A percentile compares a stretch with the other conserved stretches of the same genome.
These are phyloP conservation scores for Fomes fomentarius DNA, from an alignment of 1,284 basidiomycete genomes.

Conservation along the genomic window DNA sequence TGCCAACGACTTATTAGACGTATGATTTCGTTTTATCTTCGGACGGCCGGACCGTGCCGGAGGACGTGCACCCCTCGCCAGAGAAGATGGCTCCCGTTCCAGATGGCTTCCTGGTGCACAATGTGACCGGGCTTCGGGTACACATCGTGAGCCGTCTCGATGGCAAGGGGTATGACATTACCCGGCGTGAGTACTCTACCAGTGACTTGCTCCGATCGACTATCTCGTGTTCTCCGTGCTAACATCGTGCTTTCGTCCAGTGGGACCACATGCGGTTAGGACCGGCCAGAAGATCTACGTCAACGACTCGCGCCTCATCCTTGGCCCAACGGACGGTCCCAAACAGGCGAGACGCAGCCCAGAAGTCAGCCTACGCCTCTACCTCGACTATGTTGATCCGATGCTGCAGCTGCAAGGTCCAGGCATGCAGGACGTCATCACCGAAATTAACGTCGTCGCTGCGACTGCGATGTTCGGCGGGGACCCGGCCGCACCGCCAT, in stretches of 20 bases:
- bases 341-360: conserved; percentile 27
- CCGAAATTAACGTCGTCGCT: conserved; percentile 55
- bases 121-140: conserved; percentile 76
- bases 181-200: conserved; percentile 62
- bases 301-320: conserved; percentile 68
- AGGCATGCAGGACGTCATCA: conserved; percentile 38
- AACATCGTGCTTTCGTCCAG: too few species aligned
- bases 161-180: conserved; percentile 84
- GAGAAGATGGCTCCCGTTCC: conserved; percentile 64
- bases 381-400: conserved; percentile 52
- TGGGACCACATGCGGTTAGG: conserved; percentile 81
- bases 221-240: too few species aligned
- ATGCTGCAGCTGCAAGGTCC: conserved; percentile 42
- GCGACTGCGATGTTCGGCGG: conserved; percentile 76
- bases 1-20: conserved; percentile 45
- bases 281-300: conserved; percentile 83
- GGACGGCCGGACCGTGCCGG: conserved; percentile 55
- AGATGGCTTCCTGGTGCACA: conserved; percentile 77
- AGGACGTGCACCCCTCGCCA: conserved; percentile 71
- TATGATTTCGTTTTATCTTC: conserved; percentile 81
- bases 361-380: conserved; percentile 63
- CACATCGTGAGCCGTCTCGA: conserved; percentile 80
- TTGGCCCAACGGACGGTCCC: conserved; percentile 34
- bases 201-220: neutral
- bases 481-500: conserved; percentile 46